Evolutionary conservation across 1,284 basidiomycete species (phyloP).

Genomic region (Cryptococcus jaspeensis): DNA sequence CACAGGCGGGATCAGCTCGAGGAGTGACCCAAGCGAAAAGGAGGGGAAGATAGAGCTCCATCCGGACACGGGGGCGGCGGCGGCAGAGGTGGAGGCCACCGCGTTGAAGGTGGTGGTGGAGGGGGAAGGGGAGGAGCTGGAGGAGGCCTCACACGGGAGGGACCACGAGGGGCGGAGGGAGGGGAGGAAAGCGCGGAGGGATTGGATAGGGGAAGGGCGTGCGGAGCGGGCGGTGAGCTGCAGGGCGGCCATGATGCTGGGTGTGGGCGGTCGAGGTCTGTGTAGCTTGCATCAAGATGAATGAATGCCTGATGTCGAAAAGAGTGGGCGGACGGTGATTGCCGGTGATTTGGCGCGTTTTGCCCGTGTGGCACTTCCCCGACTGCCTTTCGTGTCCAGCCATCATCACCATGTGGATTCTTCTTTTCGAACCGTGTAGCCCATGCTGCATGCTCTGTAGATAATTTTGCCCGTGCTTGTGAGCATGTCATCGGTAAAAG

Average conservation of each 20-base stretch:
- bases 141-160: constrained; percentile 29
- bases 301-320: no score
- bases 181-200: constrained; percentile 1
- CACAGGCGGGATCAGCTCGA: constrained; percentile 82
- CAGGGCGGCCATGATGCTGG: background rate
- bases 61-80: constrained; percentile 5
- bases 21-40: constrained; percentile 56
- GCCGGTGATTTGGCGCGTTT: no score
- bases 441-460: no score
- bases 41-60: constrained; percentile 22
- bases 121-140: constrained; percentile 14
- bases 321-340: no score
- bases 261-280: background rate
- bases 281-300: no score
- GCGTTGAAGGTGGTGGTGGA: constrained; percentile 9
- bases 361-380: no score
- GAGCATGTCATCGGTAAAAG: no score
- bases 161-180: constrained; percentile 29
- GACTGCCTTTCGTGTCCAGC: no score
- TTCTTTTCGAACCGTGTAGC: no score
- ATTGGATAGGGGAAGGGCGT: background rate
- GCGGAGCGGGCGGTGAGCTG: background rate
- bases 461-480: no score
- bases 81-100: constrained; percentile 7
- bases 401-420: no score